Percentiles rank a stretch among this genome's conserved stretches.
Conservation (phyloP, 768 basidiomycete species). For the Tephrocybe sp. region DNA sequence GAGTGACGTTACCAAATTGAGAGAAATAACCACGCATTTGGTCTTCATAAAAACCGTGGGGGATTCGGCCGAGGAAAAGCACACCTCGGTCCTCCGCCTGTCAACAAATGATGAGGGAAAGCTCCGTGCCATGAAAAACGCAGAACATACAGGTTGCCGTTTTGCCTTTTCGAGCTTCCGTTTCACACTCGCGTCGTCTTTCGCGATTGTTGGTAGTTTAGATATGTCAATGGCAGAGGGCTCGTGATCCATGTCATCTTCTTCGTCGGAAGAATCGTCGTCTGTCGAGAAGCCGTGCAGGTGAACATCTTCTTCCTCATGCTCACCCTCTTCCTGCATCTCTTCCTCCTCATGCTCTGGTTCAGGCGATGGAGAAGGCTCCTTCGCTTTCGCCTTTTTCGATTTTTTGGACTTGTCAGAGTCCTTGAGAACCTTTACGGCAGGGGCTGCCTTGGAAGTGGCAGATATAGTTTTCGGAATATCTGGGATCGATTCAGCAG, state of each 20-base stretch:
- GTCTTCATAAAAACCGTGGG: conserved; percentile 97
- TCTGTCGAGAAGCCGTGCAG: conserved; percentile 77
- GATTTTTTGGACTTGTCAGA: conserved; percentile 14
- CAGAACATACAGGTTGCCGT: conserved; percentile 58
- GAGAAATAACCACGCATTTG: conserved; percentile 90
- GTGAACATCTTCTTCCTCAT: conserved; percentile 39
- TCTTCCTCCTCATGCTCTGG: conserved; percentile 16
- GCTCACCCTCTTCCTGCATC: conserved; percentile 15
- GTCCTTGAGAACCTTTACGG: conserved; percentile 4
- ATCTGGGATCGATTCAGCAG: neutral
- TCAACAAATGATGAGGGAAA: conserved; percentile 7
- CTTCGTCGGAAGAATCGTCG: conserved; percentile 78
- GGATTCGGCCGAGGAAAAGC: conserved; percentile 85
- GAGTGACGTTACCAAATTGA: conserved; percentile 90
- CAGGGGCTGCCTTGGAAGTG: conserved; percentile 5
- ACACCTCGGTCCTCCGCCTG: conserved; percentile 73
- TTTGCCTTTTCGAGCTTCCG: conserved; percentile 58
- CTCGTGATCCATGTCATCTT: conserved; percentile 48
- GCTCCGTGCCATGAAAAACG: neutral
- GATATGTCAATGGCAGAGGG: conserved; percentile 57
- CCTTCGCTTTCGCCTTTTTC: conserved; percentile 12
- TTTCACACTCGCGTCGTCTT: conserved; percentile 81
- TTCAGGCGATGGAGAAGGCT: conserved; percentile 14
- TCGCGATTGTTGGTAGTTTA: conserved; percentile 82
- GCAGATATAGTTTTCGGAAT: conserved; percentile 8